Evolutionary conservation across 1,284 basidiomycete species (phyloP).

Genomic region (Gymnopus androsaceus): DNA sequence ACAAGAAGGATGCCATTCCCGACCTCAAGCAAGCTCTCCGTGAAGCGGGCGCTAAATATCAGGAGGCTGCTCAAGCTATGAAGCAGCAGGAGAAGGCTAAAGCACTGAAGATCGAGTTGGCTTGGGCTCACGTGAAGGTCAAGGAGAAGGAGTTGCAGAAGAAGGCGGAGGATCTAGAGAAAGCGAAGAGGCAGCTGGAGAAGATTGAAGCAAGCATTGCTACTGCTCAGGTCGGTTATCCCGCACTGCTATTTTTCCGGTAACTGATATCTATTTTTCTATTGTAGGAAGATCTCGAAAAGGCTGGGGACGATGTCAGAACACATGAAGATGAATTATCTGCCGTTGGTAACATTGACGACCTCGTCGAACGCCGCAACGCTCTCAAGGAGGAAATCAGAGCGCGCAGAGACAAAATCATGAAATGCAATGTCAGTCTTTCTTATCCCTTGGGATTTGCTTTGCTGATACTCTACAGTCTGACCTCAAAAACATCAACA

Average conservation of each 20-base stretch:
- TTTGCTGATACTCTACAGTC: slow-evolving; percentile 34
- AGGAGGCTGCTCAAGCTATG: slow-evolving; percentile 73
- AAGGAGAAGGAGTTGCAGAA: slow-evolving; percentile 68
- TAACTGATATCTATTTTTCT: neutral
- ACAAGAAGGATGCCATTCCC: slow-evolving; percentile 73
- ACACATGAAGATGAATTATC: slow-evolving; percentile 48
- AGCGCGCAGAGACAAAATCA: slow-evolving; percentile 46
- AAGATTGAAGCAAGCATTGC: slow-evolving; percentile 51
- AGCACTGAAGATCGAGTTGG: slow-evolving; percentile 78
- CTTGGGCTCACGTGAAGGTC: slow-evolving; percentile 84
- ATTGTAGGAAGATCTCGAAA: slow-evolving; percentile 40
- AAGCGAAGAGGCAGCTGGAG: slow-evolving; percentile 45
- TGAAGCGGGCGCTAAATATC: slow-evolving; percentile 64
- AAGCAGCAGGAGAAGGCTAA: slow-evolving; percentile 70
- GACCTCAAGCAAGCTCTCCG: slow-evolving; percentile 66
- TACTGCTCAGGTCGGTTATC: slow-evolving; percentile 47
- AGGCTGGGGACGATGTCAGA: slow-evolving; percentile 48
- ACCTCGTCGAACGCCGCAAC: slow-evolving; percentile 48
- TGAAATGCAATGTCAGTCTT: slow-evolving; percentile 46
- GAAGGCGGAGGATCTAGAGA: slow-evolving; percentile 55
- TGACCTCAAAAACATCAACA: slow-evolving; percentile 50
- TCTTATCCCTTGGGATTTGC: slow-evolving; percentile 3
- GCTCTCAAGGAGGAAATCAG: slow-evolving; percentile 48
- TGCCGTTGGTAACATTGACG: slow-evolving; percentile 53
- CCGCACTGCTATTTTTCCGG: neutral